Percentiles rank a stretch among this genome's conserved stretches.
Evolutionary conservation across 2,329 filamentous ascomycete genomes (phyloP).

Genomic region (Helotiales sp.): DNA sequence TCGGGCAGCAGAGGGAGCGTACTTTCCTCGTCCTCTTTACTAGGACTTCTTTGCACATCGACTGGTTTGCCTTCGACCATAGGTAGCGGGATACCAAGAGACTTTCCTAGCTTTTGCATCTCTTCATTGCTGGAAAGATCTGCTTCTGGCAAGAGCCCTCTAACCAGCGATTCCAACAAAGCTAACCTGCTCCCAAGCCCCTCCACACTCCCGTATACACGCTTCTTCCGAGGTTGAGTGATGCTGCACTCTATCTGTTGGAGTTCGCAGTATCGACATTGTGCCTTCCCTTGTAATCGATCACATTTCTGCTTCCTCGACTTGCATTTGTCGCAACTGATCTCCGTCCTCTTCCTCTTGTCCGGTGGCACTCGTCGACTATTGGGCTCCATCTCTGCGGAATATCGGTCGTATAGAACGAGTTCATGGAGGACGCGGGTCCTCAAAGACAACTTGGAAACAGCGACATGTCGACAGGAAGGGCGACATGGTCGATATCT

Average conservation of each 20-base stretch:
- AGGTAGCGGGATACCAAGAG: slow-evolving; percentile 42
- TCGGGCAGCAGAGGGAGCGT: slow-evolving; percentile 37
- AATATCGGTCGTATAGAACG: neutral
- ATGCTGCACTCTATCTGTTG: slow-evolving; percentile 43
- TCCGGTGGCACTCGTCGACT: slow-evolving; percentile 41
- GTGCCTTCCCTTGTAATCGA: slow-evolving; percentile 38
- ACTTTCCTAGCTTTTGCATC: slow-evolving; percentile 40
- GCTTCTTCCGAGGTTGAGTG: slow-evolving; percentile 46
- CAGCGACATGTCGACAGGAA: neutral
- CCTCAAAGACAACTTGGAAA: neutral
- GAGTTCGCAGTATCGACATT: slow-evolving; percentile 43
- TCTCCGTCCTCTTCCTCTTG: slow-evolving; percentile 45
- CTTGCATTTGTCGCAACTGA: slow-evolving; percentile 47
- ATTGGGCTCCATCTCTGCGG: neutral
- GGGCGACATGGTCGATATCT: neutral
- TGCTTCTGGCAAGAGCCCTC: slow-evolving; percentile 43
- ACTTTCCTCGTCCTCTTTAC: slow-evolving; percentile 35
- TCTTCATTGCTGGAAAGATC: slow-evolving; percentile 43
- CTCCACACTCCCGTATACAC: slow-evolving; percentile 44
- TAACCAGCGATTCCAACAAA: slow-evolving; percentile 45
- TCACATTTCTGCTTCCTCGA: slow-evolving; percentile 47
- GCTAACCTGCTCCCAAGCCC: slow-evolving; percentile 41
- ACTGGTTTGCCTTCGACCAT: slow-evolving; percentile 13
- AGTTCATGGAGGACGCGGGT: neutral
- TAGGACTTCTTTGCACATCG: slow-evolving; percentile 22